phyloP scores from a whole-genome alignment of 2,329 filamentous ascomycete genomes.

The Neurospora crassa region DNA sequence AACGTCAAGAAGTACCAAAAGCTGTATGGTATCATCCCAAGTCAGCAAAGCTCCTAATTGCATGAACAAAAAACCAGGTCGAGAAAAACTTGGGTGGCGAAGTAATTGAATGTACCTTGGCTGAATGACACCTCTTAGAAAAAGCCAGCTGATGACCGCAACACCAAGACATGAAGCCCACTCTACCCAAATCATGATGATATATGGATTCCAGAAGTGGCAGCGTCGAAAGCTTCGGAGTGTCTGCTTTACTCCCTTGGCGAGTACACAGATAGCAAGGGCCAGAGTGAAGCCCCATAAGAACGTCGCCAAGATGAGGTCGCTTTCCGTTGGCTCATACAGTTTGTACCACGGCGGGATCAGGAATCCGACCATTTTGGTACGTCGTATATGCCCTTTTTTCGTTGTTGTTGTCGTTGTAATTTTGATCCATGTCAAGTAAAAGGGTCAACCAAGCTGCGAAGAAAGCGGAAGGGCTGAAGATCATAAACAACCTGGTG shows the following conservation, averaged over 20 bases:
- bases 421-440: neutral
- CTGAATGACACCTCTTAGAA: constrained; percentile 20
- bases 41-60: neutral
- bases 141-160: constrained; percentile 25
- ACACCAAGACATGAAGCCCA: constrained; percentile 21
- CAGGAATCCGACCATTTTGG: constrained; percentile 3
- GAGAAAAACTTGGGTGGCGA: neutral
- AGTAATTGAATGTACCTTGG: constrained; percentile 17
- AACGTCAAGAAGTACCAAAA: constrained; percentile 17
- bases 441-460: neutral
- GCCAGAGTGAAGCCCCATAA: constrained; percentile 25
- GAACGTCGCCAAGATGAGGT: constrained; percentile 17
- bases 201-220: constrained; percentile 22
- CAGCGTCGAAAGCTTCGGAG: constrained; percentile 18
- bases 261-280: constrained; percentile 22
- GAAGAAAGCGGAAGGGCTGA: neutral
- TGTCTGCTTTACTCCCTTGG: constrained; percentile 26
- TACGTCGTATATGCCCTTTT: neutral
- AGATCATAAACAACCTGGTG: neutral
- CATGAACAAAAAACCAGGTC: neutral
- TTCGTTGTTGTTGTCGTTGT: neutral
- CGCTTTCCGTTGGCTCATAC: neutral
- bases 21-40: constrained; percentile 11
- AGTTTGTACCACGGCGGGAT: constrained; percentile 12
- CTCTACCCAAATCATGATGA: constrained; percentile 29